Conservation (phyloP, 2,329 filamentous ascomycete species). For the Apiospora malaysiana region DNA sequence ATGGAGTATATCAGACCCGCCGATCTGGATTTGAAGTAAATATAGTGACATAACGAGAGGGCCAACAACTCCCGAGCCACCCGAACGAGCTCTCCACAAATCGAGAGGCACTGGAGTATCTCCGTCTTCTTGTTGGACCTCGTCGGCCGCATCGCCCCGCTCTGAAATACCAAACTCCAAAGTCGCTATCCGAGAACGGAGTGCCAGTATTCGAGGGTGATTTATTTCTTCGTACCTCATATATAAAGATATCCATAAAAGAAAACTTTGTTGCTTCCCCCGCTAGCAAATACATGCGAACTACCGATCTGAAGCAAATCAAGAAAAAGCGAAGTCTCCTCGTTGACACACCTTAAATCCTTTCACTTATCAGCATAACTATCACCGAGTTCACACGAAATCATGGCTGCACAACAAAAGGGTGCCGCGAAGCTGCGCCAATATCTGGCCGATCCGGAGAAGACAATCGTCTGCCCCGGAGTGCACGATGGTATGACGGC, state of each 20-base stretch:
- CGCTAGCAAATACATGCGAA: not conserved
- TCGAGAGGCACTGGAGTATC: not conserved
- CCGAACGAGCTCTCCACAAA: not conserved
- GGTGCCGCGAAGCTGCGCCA: slow-evolving; percentile 47
- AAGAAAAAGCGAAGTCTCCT: not conserved
- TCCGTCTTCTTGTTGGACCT: not conserved
- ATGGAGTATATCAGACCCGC: not conserved
- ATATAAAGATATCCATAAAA: not conserved
- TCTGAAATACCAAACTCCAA: not conserved
- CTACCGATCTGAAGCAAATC: not conserved
- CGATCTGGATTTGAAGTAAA: not conserved
- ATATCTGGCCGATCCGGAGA: slow-evolving; percentile 44
- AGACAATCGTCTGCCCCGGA: slow-evolving; percentile 64
- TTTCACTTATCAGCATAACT: no score
- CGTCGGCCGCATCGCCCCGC: slow-evolving; percentile 5
- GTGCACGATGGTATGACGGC: slow-evolving; percentile 74
- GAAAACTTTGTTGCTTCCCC: not conserved
- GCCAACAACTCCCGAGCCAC: not conserved
- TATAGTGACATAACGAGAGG: not conserved
- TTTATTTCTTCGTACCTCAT: not conserved
- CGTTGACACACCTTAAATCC: no score
- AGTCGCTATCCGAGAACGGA: not conserved
- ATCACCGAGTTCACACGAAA: not conserved
- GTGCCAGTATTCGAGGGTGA: not conserved
- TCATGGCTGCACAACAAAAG: slow-evolving; percentile 22